phyloP scores from a whole-genome alignment of 768 basidiomycete species.

The Infundibulicybe gibba region DNA sequence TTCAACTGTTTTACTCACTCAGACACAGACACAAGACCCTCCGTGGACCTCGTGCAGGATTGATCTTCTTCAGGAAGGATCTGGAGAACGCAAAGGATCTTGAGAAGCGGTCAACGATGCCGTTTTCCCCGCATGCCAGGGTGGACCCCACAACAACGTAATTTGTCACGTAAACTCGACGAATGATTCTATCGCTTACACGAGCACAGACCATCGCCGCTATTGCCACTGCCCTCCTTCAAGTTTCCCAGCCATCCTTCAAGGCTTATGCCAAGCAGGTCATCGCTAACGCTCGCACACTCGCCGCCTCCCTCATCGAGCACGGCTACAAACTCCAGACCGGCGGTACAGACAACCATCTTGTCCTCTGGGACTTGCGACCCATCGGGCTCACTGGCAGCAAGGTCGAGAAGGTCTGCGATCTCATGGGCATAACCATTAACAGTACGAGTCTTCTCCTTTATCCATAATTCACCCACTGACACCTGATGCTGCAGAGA shows the following conservation, averaged over 20 bases:
- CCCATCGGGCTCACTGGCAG: constrained; percentile 95
- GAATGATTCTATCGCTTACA: neutral
- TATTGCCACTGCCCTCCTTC: constrained; percentile 88
- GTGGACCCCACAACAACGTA: constrained; percentile 98
- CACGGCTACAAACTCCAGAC: constrained; percentile 97
- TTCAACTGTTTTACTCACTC: neutral
- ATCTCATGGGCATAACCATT: constrained; percentile 94
- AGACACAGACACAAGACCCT: constrained; percentile 90
- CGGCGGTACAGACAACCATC: constrained; percentile 94
- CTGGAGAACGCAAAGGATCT: constrained; percentile 77
- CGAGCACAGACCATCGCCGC: constrained; percentile 80
- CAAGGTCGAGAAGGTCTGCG: constrained; percentile 98
- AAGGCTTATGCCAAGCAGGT: constrained; percentile 94
- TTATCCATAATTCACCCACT: neutral
- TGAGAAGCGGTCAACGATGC: constrained; percentile 98
- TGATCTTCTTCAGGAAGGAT: constrained; percentile 98
- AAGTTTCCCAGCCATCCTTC: constrained; percentile 87
- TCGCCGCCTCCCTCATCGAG: constrained; percentile 66
- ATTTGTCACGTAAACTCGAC: constrained; percentile 14
- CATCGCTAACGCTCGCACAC: constrained; percentile 78
- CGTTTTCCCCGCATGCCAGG: constrained; percentile 99
- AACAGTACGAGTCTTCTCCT: constrained; percentile 61
- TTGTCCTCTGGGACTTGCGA: constrained; percentile 96
- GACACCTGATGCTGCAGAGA: constrained; percentile 49
- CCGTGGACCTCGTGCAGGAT: constrained; percentile 94